Conservation (phyloP, 257 asterid genomes). For the Fraxinus anomala region DNA sequence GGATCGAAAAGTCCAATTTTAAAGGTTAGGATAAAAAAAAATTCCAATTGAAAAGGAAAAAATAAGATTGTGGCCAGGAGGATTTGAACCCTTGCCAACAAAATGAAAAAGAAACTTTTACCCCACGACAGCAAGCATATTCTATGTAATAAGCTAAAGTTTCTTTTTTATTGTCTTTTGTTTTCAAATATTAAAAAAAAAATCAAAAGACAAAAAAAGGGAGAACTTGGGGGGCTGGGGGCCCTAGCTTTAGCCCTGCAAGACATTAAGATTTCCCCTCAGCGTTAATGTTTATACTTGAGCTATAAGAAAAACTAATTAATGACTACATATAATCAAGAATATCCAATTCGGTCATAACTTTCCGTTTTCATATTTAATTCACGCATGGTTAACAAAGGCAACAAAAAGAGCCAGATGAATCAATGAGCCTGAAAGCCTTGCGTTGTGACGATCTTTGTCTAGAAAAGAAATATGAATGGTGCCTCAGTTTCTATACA, state of each 20-base stretch:
- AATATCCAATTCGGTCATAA: background rate
- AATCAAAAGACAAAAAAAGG: background rate
- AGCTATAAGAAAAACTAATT: background rate
- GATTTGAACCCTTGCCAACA: too few species aligned
- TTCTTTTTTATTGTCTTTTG: too few species aligned
- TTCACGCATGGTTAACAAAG: background rate
- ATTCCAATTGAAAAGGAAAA: too few species aligned
- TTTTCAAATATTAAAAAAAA: background rate
- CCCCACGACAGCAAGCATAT: too few species aligned
- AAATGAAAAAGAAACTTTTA: too few species aligned
- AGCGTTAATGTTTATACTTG: background rate
- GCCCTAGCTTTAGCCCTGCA: too few species aligned
- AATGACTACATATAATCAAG: background rate
- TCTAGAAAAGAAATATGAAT: background rate
- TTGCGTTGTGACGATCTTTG: background rate
- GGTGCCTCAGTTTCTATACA: background rate
- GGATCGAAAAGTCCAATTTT: too few species aligned
- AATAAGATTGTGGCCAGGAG: too few species aligned
- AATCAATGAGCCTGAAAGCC: background rate
- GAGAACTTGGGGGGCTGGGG: too few species aligned
- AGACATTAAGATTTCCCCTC: background rate
- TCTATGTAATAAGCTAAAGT: too few species aligned
- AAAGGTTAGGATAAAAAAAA: too few species aligned
- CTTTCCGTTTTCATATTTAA: background rate
- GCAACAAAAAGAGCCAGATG: constrained; percentile 25